Base-by-base conservation (phyloP, 1,284 basidiomycete genomes). In the Megacollybia platyphylla region DNA sequence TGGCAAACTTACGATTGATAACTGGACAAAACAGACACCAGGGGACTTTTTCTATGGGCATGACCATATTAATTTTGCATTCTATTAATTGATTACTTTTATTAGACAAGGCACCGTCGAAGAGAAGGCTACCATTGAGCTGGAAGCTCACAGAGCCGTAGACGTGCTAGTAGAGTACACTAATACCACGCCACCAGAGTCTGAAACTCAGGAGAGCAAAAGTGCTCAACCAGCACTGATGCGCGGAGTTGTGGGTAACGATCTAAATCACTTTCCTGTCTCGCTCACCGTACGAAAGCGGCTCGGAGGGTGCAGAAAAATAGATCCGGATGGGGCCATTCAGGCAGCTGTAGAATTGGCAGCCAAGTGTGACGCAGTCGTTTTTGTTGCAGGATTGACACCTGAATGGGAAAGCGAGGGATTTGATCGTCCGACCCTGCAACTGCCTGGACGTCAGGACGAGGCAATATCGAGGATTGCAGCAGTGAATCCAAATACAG, bases 321-420 rank as follows among this genome's bases (percentile, higher is more conserved):
- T 82, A 44, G 66, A 80, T 45, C 58, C 66, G 1, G 73, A 78
- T n/a, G 51, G 67, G 40, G 74, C 75, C 0, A 71, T 85, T 18
- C 57, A 64, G 28, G 68, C 71, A 11, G 82, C 83, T 0, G 74
- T 74, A 7, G 57, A 62, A n/a, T 57, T 81, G 29, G 84, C 82
- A 0, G 61, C 66, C 20, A 55, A 62, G 7, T 69, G 65, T 27
- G 82, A 85, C 55, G 67, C 64, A 5, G 77, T 74, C 26, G 57
- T 85, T 40, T 63, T 81, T 40, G 66, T 83, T 29, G 76, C 66
- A 4, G 83, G 81, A 7, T 62, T 84, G 13, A 78, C 76, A 40
- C 71, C 71, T 0, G 76, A 79, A 55, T 80, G 77, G 79, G 79
- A 82, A 57, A 73, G 71, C 43, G 79, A 83, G 57, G 77, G 79